phyloP scores from a whole-genome alignment of 768 basidiomycete species.

The Kwoniella newhampshirensis region DNA sequence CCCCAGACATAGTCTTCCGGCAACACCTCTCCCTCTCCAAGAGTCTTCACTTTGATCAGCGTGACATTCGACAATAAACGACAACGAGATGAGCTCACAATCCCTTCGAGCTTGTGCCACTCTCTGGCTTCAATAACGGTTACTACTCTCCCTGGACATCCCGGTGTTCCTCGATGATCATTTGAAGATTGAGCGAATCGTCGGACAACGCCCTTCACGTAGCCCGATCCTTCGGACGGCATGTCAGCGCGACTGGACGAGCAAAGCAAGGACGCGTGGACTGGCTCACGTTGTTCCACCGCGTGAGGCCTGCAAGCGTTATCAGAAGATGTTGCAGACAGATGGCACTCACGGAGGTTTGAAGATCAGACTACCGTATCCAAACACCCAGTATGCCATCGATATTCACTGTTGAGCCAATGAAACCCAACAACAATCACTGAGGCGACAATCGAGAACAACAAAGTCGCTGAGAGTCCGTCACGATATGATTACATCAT shows the following conservation, averaged over 20 bases:
- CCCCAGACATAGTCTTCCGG: slow-evolving; percentile 78
- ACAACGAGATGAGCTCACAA: slow-evolving; percentile 30
- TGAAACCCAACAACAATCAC: too few species aligned
- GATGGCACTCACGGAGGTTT: slow-evolving; percentile 61
- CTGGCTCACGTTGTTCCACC: slow-evolving; percentile 62
- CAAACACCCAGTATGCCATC: slow-evolving; percentile 71
- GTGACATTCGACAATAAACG: too few species aligned
- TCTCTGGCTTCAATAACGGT: slow-evolving; percentile 84
- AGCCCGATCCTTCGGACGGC: slow-evolving; percentile 68
- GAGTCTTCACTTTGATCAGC: not conserved
- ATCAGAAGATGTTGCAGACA: too few species aligned
- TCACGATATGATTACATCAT: too few species aligned
- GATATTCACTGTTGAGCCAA: not conserved
- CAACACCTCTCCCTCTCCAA: slow-evolving; percentile 6
- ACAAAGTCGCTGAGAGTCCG: too few species aligned
- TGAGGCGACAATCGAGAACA: too few species aligned
- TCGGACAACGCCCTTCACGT: slow-evolving; percentile 83
- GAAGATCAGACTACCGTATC: slow-evolving; percentile 90
- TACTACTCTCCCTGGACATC: slow-evolving; percentile 84
- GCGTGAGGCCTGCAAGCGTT: slow-evolving; percentile 74
- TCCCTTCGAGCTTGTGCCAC: slow-evolving; percentile 61
- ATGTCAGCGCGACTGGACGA: not conserved
- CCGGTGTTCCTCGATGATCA: slow-evolving; percentile 87
- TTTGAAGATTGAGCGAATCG: slow-evolving; percentile 88
- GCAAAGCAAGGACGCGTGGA: slow-evolving; percentile 6